Evolutionary conservation across 768 basidiomycete genomes (phyloP).

Genomic region (Xanthoconium stramineum): DNA sequence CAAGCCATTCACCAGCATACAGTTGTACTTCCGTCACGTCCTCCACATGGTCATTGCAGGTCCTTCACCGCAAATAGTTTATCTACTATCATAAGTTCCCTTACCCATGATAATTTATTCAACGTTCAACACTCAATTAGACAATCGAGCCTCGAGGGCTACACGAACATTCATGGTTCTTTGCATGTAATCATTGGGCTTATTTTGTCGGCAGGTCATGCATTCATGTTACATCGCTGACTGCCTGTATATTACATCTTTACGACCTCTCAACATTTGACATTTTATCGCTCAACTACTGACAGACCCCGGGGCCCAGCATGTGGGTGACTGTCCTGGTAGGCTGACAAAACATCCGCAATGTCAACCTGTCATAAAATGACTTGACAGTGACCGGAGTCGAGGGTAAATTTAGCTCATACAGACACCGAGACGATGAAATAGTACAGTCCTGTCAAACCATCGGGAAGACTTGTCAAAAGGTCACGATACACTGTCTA

Average conservation of each 20-base stretch:
- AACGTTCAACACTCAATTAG: not conserved
- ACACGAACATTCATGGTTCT: not conserved
- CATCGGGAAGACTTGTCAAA: no score
- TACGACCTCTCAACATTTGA: not conserved
- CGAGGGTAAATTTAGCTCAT: no score
- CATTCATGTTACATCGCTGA: not conserved
- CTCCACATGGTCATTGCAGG: not conserved
- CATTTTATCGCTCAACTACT: no score
- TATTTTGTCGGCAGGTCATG: not conserved
- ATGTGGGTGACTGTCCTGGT: no score
- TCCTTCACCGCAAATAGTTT: slow-evolving; percentile 20
- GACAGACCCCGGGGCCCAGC: no score
- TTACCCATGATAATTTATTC: slow-evolving; percentile 16
- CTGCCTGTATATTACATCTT: slow-evolving; percentile 1
- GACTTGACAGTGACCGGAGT: no score
- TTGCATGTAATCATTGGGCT: not conserved
- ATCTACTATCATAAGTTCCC: slow-evolving; percentile 18
- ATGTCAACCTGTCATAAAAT: no score
- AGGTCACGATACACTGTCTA: no score
- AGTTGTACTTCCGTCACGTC: not conserved
- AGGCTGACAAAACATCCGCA: no score
- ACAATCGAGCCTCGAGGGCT: not conserved
- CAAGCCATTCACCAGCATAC: not conserved
- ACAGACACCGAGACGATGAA: no score
- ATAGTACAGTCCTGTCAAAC: no score